Evolutionary conservation across 176 grass and related monocot genomes (phyloP).

Genomic region (Miscanthus lutarioriparius): DNA sequence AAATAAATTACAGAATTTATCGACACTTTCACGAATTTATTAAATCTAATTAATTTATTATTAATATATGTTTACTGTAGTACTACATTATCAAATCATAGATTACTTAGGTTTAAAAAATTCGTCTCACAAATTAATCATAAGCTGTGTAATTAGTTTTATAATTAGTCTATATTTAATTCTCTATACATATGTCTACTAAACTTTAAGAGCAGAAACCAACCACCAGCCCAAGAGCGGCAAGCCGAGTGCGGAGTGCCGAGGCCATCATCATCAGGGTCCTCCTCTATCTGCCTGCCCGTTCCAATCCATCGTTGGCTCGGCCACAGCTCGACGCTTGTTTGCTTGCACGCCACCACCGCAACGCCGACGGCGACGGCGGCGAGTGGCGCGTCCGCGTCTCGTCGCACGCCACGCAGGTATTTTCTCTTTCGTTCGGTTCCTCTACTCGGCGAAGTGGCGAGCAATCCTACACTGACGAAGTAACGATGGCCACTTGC

Average conservation of each 20-base stretch:
- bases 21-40: no score
- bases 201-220: no score
- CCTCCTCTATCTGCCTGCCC: neutral
- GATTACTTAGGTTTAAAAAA: no score
- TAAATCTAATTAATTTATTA: no score
- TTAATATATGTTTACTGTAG: no score
- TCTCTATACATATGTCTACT: no score
- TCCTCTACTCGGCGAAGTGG: neutral
- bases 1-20: no score
- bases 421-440: neutral
- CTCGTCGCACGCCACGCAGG: neutral
- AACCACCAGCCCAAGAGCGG: slow-evolving; percentile 37
- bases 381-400: slow-evolving; percentile 10
- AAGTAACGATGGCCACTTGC: neutral
- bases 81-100: no score
- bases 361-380: neutral
- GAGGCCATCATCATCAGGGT: neutral
- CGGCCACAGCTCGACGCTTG: slow-evolving; percentile 9
- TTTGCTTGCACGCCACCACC: slow-evolving; percentile 43
- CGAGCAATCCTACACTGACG: neutral
- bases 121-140: no score
- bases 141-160: no score
- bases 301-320: slow-evolving; percentile 6
- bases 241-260: neutral
- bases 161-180: no score